A percentile compares a stretch with the other conserved stretches of the same genome.
phyloP scores from a whole-genome alignment of 768 basidiomycete species.

The Terana coerulea region DNA sequence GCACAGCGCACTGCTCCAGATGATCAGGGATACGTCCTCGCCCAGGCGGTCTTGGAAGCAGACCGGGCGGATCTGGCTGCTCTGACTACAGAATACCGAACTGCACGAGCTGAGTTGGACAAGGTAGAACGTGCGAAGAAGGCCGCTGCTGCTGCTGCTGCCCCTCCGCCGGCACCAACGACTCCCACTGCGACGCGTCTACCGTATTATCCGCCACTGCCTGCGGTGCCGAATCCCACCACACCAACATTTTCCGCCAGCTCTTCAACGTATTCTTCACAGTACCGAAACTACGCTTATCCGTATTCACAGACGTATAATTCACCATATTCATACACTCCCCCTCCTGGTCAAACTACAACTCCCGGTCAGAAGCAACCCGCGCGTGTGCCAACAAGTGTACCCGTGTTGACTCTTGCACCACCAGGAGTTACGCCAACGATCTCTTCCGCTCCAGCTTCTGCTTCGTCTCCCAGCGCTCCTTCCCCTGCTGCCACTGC shows the following conservation, averaged over 20 bases:
- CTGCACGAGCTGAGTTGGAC: conserved; percentile 62
- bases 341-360: too few relatives aligned
- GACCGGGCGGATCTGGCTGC: conserved; percentile 61
- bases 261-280: conserved; percentile 24
- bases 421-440: conserved; percentile 3
- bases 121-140: conserved; percentile 69
- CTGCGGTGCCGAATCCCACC: conserved; percentile 10
- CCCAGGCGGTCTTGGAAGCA: conserved; percentile 59
- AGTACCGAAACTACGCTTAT: conserved; percentile 20
- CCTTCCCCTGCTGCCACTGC: conserved; percentile 12
- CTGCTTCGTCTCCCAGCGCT: conserved; percentile 19
- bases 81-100: conserved; percentile 57
- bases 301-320: background rate
- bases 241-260: too few relatives aligned
- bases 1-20: conserved; percentile 56
- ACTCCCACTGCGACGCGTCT: conserved; percentile 5
- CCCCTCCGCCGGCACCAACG: conserved; percentile 12
- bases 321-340: background rate
- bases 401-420: too few relatives aligned
- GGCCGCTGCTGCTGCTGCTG: conserved; percentile 26
- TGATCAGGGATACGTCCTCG: conserved; percentile 60
- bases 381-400: too few relatives aligned
- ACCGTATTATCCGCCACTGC: background rate
- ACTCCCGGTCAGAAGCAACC: too few relatives aligned
- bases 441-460: background rate